A percentile compares a stretch with the other conserved stretches of the same genome.
Evolutionary conservation across 2,329 filamentous ascomycete genomes (phyloP).

Genomic region (Colletotrichum magnum): DNA sequence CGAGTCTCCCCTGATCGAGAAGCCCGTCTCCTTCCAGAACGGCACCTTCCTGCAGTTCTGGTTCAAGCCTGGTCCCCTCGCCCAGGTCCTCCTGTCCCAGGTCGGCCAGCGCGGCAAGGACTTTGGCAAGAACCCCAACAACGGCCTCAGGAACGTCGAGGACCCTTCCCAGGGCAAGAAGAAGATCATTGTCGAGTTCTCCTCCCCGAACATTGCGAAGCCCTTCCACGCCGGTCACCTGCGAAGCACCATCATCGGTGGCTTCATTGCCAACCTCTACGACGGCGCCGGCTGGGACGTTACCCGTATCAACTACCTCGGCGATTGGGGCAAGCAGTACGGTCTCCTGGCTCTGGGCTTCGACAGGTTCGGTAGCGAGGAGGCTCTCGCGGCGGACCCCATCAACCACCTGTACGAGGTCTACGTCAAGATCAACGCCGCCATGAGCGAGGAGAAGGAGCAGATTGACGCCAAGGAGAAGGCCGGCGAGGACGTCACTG

Average conservation of each 20-base stretch:
- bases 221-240: slow-evolving; percentile 86
- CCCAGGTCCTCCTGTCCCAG: slow-evolving; percentile 76
- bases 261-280: slow-evolving; percentile 81
- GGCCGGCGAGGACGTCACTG: slow-evolving; percentile 64
- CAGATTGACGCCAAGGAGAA: slow-evolving; percentile 70
- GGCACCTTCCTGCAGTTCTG: slow-evolving; percentile 85
- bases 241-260: slow-evolving; percentile 84
- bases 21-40: slow-evolving; percentile 68
- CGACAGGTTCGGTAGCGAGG: slow-evolving; percentile 81
- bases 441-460: slow-evolving; percentile 77
- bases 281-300: slow-evolving; percentile 81
- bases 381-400: slow-evolving; percentile 78
- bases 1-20: slow-evolving; percentile 79
- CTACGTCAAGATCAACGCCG: slow-evolving; percentile 82
- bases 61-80: slow-evolving; percentile 79
- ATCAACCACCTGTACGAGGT: slow-evolving; percentile 88
- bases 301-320: slow-evolving; percentile 81
- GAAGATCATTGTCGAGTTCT: slow-evolving; percentile 84
- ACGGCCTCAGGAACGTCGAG: slow-evolving; percentile 73
- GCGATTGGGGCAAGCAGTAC: slow-evolving; percentile 87
- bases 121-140: slow-evolving; percentile 75
- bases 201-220: slow-evolving; percentile 89
- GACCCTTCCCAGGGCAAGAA: slow-evolving; percentile 74
- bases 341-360: slow-evolving; percentile 81
- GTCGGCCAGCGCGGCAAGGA: slow-evolving; percentile 73